phyloP scores from a whole-genome alignment of 306 rosid species.

The Acacia confusa region DNA sequence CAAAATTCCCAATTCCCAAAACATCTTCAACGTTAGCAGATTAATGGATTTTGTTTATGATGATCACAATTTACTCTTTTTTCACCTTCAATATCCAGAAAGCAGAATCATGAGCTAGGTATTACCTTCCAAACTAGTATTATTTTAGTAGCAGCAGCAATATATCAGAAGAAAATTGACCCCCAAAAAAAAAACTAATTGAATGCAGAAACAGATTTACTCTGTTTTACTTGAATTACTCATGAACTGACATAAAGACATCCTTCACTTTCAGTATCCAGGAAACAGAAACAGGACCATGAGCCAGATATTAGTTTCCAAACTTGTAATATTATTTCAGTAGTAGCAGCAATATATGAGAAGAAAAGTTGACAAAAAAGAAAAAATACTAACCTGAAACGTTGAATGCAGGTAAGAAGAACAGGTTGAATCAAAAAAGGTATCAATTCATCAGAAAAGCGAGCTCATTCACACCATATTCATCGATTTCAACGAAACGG shows the following conservation, averaged over 20 bases:
- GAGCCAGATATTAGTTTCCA: not conserved
- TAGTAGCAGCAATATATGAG: conserved; percentile 18
- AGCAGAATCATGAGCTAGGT: not conserved
- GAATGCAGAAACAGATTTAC: not conserved
- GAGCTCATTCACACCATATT: conserved; percentile 62
- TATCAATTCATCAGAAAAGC: conserved; percentile 80
- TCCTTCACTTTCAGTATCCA: not conserved
- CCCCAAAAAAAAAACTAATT: too few relatives aligned
- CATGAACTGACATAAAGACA: not conserved
- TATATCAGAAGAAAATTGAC: not conserved
- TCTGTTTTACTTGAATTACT: not conserved
- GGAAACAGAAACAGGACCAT: not conserved
- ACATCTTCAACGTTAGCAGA: not conserved
- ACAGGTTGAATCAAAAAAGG: not conserved
- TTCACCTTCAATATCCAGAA: not conserved
- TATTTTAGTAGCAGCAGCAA: conserved; percentile 21
- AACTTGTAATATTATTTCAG: not conserved
- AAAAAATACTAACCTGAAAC: not conserved
- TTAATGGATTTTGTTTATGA: not conserved
- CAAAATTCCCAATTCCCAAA: not conserved
- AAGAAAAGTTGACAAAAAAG: not conserved
- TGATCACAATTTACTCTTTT: not conserved
- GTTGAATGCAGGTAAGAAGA: conserved; percentile 32
- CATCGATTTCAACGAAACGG: conserved; percentile 35
- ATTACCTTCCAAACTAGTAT: not conserved